Conservation (phyloP, 2,329 filamentous ascomycete species). For the Cytospora schulzeri region DNA sequence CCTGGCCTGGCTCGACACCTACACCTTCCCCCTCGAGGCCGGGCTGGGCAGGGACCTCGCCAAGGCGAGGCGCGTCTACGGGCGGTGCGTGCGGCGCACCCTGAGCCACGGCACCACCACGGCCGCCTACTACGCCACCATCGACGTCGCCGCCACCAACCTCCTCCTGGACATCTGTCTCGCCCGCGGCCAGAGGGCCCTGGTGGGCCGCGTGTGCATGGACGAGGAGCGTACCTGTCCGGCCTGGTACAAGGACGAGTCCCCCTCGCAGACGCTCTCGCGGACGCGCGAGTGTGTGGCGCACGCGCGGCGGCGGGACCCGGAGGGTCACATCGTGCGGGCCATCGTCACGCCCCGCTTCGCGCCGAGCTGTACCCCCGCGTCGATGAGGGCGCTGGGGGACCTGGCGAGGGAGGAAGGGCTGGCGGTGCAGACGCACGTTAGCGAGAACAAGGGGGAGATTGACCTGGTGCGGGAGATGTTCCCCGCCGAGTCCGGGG, state of each 20-base stretch:
- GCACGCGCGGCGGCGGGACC: constrained; percentile 71
- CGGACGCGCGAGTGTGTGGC: constrained; percentile 62
- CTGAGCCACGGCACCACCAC: constrained; percentile 91
- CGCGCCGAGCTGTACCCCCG: constrained; percentile 62
- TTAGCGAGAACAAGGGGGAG: constrained; percentile 81
- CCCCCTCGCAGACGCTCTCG: constrained; percentile 56
- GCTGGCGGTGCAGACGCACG: constrained; percentile 82
- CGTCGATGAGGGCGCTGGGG: constrained; percentile 66
- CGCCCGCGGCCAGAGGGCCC: constrained; percentile 79
- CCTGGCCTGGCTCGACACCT: constrained; percentile 88
- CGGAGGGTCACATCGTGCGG: constrained; percentile 62
- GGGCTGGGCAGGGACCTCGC: constrained; percentile 62
- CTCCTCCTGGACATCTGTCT: constrained; percentile 83
- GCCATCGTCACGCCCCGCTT: constrained; percentile 80
- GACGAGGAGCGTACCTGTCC: constrained; percentile 69
- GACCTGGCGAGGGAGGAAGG: constrained; percentile 61
- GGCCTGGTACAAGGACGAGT: constrained; percentile 77
- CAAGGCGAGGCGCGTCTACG: constrained; percentile 73
- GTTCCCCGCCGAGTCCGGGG: constrained; percentile 58
- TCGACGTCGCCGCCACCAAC: constrained; percentile 86
- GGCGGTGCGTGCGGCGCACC: constrained; percentile 75
- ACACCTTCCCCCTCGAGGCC: constrained; percentile 91
- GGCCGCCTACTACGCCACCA: constrained; percentile 91
- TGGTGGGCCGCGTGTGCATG: constrained; percentile 96
- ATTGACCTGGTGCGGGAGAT: constrained; percentile 68